These are phyloP conservation scores for Tieghemostelium lacteum DNA, from an alignment of 78 protist genomes.

Conservation along the genomic window DNA sequence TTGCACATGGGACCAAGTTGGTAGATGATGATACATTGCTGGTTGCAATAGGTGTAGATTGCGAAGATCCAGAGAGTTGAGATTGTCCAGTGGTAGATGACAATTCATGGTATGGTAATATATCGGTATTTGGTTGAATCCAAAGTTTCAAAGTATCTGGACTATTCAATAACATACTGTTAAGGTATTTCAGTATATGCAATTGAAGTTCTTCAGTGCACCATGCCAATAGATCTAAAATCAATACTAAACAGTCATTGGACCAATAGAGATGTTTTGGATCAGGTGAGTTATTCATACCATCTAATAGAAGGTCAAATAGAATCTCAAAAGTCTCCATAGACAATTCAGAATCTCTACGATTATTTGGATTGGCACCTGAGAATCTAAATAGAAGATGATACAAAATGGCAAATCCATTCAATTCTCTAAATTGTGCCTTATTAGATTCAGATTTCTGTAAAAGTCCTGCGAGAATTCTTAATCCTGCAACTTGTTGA, in stretches of 20 bases:
- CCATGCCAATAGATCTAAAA: conserved; percentile 27
- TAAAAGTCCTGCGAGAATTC: conserved; percentile 58
- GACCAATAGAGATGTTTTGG: conserved; percentile 53
- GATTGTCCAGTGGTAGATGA: not conserved
- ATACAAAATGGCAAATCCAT: conserved; percentile 68
- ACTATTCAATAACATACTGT: conserved; percentile 31
- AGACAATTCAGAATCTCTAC: conserved; percentile 22
- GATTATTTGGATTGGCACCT: not conserved
- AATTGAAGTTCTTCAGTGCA: conserved; percentile 64
- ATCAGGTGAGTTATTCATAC: conserved; percentile 56
- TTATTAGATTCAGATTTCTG: conserved; percentile 74
- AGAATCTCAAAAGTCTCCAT: conserved; percentile 75
- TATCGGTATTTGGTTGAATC: conserved; percentile 1
- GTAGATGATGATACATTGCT: not conserved
- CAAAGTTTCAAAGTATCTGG: conserved; percentile 66
- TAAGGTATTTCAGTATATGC: conserved; percentile 58
- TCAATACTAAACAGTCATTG: conserved; percentile 48
- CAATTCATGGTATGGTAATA: too few species aligned
- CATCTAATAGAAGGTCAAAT: conserved; percentile 55
- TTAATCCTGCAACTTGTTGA: conserved; percentile 76
- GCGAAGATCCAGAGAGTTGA: not conserved
- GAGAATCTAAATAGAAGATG: conserved; percentile 40
- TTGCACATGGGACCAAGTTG: not conserved
- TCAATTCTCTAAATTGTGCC: conserved; percentile 69
- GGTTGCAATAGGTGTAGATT: not conserved